phyloP scores from a whole-genome alignment of 2,329 filamentous ascomycete genomes.

The Claviceps arundinis region DNA sequence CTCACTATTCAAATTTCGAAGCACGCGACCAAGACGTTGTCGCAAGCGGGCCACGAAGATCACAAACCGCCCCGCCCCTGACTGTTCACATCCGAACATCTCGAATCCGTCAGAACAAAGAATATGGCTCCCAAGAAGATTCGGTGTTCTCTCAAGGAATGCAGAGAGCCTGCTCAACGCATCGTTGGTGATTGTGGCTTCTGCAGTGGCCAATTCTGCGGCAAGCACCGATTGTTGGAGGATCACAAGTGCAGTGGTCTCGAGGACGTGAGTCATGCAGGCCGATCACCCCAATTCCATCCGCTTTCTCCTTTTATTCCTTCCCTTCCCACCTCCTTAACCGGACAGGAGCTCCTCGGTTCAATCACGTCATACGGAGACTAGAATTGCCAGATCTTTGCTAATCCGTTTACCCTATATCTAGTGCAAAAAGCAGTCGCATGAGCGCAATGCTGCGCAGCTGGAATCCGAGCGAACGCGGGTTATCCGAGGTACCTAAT shows the following conservation, averaged over 20 bases:
- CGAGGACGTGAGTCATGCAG: constrained; percentile 55
- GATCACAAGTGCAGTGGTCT: constrained; percentile 86
- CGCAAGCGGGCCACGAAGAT: neutral
- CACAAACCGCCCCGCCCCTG: neutral
- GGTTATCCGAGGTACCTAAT: constrained; percentile 79
- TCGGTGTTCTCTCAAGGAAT: constrained; percentile 79
- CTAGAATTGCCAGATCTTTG: too few relatives aligned
- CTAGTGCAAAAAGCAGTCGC: constrained; percentile 89
- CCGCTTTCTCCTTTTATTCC: neutral
- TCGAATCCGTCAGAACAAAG: constrained; percentile 5
- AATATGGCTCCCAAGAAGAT: constrained; percentile 61
- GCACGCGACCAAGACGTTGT: neutral
- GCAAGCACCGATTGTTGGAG: constrained; percentile 85
- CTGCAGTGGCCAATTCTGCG: constrained; percentile 88
- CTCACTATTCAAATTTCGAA: too few relatives aligned
- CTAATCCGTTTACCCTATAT: constrained; percentile 5
- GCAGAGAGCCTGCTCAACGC: constrained; percentile 74
- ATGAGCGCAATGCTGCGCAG: constrained; percentile 86
- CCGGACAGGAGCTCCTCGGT: too few relatives aligned
- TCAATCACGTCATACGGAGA: too few relatives aligned
- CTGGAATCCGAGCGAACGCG: constrained; percentile 86
- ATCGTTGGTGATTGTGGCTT: constrained; percentile 96
- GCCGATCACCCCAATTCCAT: neutral
- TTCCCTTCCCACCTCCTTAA: too few relatives aligned
- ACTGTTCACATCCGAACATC: too few relatives aligned